phyloP scores from a whole-genome alignment of 2,329 filamentous ascomycete genomes.

The Hortaea werneckii region DNA sequence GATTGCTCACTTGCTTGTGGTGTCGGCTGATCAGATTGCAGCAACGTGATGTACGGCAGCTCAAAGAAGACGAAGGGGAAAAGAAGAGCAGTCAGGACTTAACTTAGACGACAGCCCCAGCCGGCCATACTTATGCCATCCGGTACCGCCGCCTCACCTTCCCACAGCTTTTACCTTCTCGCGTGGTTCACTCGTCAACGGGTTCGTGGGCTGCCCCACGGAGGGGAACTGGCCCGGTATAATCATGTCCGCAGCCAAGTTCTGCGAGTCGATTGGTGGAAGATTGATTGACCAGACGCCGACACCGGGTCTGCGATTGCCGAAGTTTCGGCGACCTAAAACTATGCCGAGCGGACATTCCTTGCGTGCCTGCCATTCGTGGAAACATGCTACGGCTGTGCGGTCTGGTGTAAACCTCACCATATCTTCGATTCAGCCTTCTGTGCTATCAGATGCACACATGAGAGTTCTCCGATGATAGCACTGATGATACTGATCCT shows the following conservation, averaged over 20 bases:
- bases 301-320: not conserved
- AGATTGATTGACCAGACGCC: not conserved
- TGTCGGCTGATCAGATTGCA: not conserved
- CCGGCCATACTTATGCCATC: not conserved
- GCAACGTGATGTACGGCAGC: too few relatives aligned
- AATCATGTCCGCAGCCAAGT: not conserved
- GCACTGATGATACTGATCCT: too few relatives aligned
- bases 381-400: too few relatives aligned
- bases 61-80: not conserved
- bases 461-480: too few relatives aligned
- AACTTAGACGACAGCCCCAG: not conserved
- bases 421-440: too few relatives aligned
- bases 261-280: not conserved
- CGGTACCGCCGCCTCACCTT: not conserved
- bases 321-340: not conserved
- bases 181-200: not conserved
- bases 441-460: too few relatives aligned
- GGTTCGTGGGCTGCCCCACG: not conserved
- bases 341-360: too few relatives aligned
- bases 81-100: not conserved
- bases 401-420: too few relatives aligned
- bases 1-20: not conserved
- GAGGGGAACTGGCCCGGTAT: not conserved
- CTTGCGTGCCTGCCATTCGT: too few relatives aligned
- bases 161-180: not conserved